Evolutionary conservation across 352 stramenopile species (phyloP), one percentile per base, ranked within the genome.

Genomic region (Discostella stelligera): DNA sequence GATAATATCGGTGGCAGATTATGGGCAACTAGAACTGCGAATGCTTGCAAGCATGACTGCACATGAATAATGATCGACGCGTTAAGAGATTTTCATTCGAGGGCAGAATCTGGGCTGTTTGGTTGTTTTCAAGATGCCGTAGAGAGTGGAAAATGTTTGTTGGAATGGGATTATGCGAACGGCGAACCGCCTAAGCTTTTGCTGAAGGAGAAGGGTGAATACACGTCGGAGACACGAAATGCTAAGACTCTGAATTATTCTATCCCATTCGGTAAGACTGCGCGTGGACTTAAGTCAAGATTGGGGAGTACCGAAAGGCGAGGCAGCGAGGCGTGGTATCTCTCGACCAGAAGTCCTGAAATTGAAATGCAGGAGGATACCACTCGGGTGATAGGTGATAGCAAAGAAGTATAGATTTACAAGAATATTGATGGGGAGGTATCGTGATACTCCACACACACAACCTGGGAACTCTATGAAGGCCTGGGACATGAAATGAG

Each of bases 211-310:
- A 99, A 99, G 83, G 97, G 99, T 44, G 3, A 44, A 44, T 99
- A 96, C 82, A 96, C 92, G 18, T 95, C 95, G 5, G 97, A 99
- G 86, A 93, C 97, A 53, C 93, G 98, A 55, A 98, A 98, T 66
- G 97, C 97, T 11, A 99, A 99, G 79, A 98, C 98, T 18, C 89
- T 99, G 18, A 99, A 99, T 81, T 99, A 99, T 75, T 98, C 95
- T 13, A 99, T 99, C 74, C 97, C 98, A 6, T 99, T 99, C 80
- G 98, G 98, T 21, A 99, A 99, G 85, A 99, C 97, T 16, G 95
- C 96, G 0, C 96, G 97, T 74, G 97, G 97, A 0, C 74, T 99
- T 23, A 97, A 97, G 94, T 23, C 96, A 98, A 70, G 94, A 97
- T 80, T 98, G 93, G 90, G 94, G 91, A 20, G 92, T 97, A 4